These are phyloP conservation scores for Aristolochia fimbriata DNA, from an alignment of 164 flowering plant species.

Conservation along the genomic window DNA sequence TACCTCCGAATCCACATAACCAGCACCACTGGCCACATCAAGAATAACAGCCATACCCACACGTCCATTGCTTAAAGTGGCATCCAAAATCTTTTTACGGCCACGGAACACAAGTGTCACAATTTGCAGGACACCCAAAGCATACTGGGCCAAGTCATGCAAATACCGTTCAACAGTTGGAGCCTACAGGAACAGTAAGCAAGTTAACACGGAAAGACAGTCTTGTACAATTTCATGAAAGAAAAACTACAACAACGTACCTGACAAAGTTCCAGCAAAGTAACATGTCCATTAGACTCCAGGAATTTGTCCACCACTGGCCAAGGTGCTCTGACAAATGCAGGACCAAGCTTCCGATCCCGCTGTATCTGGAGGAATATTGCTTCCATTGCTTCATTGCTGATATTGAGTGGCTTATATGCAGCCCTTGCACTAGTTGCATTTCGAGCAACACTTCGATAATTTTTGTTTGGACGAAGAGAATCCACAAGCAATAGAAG, in stretches of 20 bases:
- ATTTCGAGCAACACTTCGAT: constrained; percentile 60
- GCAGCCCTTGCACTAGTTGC: constrained; percentile 62
- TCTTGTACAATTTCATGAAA: background rate
- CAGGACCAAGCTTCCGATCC: constrained; percentile 92
- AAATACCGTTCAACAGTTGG: constrained; percentile 93
- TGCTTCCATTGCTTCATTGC: constrained; percentile 89
- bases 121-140: constrained; percentile 91
- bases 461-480: constrained; percentile 77
- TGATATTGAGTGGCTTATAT: constrained; percentile 88
- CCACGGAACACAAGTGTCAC: constrained; percentile 74
- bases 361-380: constrained; percentile 78
- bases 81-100: constrained; percentile 73
- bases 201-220: background rate
- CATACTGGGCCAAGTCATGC: constrained; percentile 97
- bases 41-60: constrained; percentile 89
- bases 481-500: constrained; percentile 89
- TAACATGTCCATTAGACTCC: constrained; percentile 64
- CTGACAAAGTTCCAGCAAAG: constrained; percentile 89
- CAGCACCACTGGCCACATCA: constrained; percentile 79
- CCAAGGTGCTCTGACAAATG: constrained; percentile 82
- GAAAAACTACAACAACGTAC: constrained; percentile 21
- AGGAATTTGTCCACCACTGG: constrained; percentile 77
- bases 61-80: constrained; percentile 78
- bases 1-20: constrained; percentile 80
- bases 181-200: constrained; percentile 39